phyloP scores from a whole-genome alignment of 1,139 yeast species.

The Debaryomyces nepalensis region DNA sequence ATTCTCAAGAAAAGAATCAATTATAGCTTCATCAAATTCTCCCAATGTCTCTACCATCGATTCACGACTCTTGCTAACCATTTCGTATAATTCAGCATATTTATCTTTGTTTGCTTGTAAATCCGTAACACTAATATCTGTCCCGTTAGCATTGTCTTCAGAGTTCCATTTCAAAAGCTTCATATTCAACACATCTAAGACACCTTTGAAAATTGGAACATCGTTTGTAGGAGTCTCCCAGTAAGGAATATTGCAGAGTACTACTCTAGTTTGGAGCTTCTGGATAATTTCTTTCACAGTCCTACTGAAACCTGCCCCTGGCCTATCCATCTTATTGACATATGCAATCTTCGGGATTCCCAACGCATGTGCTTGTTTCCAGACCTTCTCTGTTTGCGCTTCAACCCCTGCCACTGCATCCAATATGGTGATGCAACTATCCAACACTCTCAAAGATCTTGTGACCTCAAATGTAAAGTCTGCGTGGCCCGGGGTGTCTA shows the following conservation, averaged over 20 bases:
- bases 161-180: slow-evolving; percentile 68
- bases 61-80: slow-evolving; percentile 64
- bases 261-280: slow-evolving; percentile 75
- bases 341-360: slow-evolving; percentile 76
- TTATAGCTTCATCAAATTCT: slow-evolving; percentile 75
- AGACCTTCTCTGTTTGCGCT: slow-evolving; percentile 96
- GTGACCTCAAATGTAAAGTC: slow-evolving; percentile 96
- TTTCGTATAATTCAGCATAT: slow-evolving; percentile 45
- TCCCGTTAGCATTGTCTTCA: slow-evolving; percentile 54
- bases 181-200: slow-evolving; percentile 75
- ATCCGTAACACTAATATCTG: slow-evolving; percentile 54
- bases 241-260: slow-evolving; percentile 78
- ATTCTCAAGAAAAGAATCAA: slow-evolving; percentile 74
- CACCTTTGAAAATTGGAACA: slow-evolving; percentile 65
- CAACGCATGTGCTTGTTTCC: slow-evolving; percentile 81
- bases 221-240: slow-evolving; percentile 47
- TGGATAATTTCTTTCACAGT: slow-evolving; percentile 86
- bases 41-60: slow-evolving; percentile 83
- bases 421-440: slow-evolving; percentile 89
- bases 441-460: slow-evolving; percentile 84
- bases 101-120: slow-evolving; percentile 32
- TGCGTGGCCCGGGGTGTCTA: slow-evolving; percentile 99
- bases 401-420: slow-evolving; percentile 99
- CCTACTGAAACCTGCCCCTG: slow-evolving; percentile 92
- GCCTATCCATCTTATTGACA: slow-evolving; percentile 94